Base-by-base conservation (phyloP, 176 grass and related monocot species). In the Oryza glaberrima region DNA sequence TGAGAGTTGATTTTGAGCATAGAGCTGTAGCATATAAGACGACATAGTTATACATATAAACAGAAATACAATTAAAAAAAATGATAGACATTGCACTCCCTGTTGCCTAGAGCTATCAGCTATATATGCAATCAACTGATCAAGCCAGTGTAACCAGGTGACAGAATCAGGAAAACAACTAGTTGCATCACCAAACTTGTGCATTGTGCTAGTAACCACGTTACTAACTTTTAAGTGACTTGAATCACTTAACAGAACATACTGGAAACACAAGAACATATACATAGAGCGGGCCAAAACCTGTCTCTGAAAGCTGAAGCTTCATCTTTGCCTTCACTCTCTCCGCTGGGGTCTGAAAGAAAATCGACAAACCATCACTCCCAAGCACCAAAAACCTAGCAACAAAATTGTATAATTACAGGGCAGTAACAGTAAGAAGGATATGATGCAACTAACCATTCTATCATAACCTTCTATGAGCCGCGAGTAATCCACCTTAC, bases 301-400 rank as follows among this genome's bases (percentile, higher is more conserved):
- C 89, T 76, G 93, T 95, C 83, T 94, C 91, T 75, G 93, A 94
- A 69, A 98, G 91, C 77, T 98, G 96, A 84, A 94, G 87, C 77
- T 98, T 98, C 93, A 92, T 95, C 86, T 98, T 98, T 76, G 91
- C 96, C 89, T 98, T 98, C 20, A 98, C 96, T 69, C 73, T 90
- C 78, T 98, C 96, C 72, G 93, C 87, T 65, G 96, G 91, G 13
- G 91, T 95, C 96, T 98, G 91, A 77, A 78, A 78, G 73, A 81
- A 78, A 77, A 94, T 17, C 9, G 71, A 60, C 11, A 69, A 32
- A 8, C 48, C 28, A 75, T 75, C 74, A 83, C 15, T 46, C 36
- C 3, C 8, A 63, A 73, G 71, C 41, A 61, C 8, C 34, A 19
- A 1, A 23, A 86, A 26, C 11, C 11, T 40, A 61, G 30, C 75